Base-by-base conservation (phyloP, 257 asterid genomes). In the Solanum chilense region DNA sequence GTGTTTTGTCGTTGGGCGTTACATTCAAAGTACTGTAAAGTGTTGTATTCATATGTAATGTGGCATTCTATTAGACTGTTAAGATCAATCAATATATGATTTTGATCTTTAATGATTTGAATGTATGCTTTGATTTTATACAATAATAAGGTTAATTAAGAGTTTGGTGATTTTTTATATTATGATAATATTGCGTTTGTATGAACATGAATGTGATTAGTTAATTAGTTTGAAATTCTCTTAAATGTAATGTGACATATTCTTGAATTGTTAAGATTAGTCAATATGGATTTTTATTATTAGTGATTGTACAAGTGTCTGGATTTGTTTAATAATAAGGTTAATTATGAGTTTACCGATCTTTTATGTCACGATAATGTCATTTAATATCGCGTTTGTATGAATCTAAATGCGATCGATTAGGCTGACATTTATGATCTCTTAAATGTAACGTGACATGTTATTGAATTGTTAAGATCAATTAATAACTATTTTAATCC, bases 331-430 rank as follows among this genome's bases (percentile, higher is more conserved):
- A 60, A 60, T 23, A 60, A 60, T 23, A 23, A 60, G 3, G 69
- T 64, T 12, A n/a, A 3, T 2, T 23, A 10, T 12, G 33, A 23
- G 15, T 11, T 64, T 11, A 64, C 0, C 1, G 0, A 0, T 18
- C 3, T 64, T 11, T n/a, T 11, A 62, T 64, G 71, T n/a, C 16
- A 0, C 7, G 0, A 64, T 64, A n/a, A n/a, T 64, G 33, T n/a
- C 9, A 56, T n/a, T 64, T n/a, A 12, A 25, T 64, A 8, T n/a
- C 0, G 2, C 8, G 16, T n/a, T 64, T n/a, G 33, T 64, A 64
- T 27, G 25, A 56, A 64, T 11, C 16, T 64, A 12, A 64, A n/a
- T n/a, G 18, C 0, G 0, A 64, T 5, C 33, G 11, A 5, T n/a
- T 64, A 12, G 8, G 73, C 12, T 66, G 15, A 66, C 31, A 66